Evolutionary conservation across 208 protist species (phyloP).

Genomic region (Crithidia expoeki): DNA sequence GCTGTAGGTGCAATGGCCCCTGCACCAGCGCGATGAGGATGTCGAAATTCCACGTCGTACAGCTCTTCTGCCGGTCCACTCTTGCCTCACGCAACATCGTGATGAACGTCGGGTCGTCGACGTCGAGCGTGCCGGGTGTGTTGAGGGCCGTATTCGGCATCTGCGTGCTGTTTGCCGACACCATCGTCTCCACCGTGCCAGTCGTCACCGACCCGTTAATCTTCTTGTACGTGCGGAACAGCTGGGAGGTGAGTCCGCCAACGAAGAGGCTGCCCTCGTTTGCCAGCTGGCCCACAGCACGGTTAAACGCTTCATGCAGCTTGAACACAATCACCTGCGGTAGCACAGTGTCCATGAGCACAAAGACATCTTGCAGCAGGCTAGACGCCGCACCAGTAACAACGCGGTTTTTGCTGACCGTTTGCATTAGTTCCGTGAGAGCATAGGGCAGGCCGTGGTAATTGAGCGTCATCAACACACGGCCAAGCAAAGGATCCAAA

Average conservation of each 20-base stretch:
- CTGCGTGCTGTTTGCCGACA: conserved; percentile 32
- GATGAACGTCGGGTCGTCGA: conserved; percentile 68
- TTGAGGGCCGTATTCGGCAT: conserved; percentile 35
- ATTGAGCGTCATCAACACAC: conserved; percentile 70
- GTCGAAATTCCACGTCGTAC: conserved; percentile 72
- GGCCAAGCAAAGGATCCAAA: conserved; percentile 77
- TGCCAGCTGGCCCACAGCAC: conserved; percentile 66
- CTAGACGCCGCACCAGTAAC: conserved; percentile 59
- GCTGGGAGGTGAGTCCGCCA: conserved; percentile 57
- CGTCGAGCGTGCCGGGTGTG: conserved; percentile 49
- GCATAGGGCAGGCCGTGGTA: conserved; percentile 87
- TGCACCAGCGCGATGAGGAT: conserved; percentile 78
- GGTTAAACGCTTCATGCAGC: conserved; percentile 82
- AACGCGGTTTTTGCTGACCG: conserved; percentile 45
- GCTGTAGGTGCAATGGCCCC: conserved; percentile 59
- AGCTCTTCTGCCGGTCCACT: conserved; percentile 51
- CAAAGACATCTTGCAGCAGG: conserved; percentile 83
- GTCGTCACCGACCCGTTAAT: conserved; percentile 18
- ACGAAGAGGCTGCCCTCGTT: conserved; percentile 69
- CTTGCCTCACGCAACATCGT: conserved; percentile 57
- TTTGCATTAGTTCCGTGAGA: conserved; percentile 70
- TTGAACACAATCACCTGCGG: conserved; percentile 69
- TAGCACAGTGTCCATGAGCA: conserved; percentile 90
- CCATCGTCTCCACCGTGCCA: conserved; percentile 20
- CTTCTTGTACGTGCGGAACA: conserved; percentile 61